Evolutionary conservation across 2,329 filamentous ascomycete genomes (phyloP).

Genomic region (Alternaria triticimaculans): DNA sequence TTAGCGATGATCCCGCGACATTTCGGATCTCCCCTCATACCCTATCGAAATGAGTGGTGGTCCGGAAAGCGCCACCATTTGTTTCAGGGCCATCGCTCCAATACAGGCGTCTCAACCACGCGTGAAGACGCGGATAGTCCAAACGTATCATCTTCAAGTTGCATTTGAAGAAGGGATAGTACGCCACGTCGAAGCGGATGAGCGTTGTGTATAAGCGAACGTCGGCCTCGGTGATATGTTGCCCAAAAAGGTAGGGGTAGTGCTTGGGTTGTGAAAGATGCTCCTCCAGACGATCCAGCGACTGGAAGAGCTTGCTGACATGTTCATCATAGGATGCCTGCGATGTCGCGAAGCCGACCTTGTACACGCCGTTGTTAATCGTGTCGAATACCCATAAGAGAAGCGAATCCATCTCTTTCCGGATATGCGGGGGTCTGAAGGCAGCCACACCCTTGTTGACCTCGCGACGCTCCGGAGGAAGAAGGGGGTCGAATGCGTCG

Average conservation of each 20-base stretch:
- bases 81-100: conserved; percentile 65
- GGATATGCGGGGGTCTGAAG: conserved; percentile 72
- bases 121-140: conserved; percentile 81
- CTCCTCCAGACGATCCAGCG: conserved; percentile 76
- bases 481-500: conserved; percentile 40
- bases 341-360: conserved; percentile 80
- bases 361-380: conserved; percentile 64
- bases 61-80: conserved; percentile 36
- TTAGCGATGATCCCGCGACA: conserved; percentile 2
- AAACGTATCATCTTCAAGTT: conserved; percentile 84
- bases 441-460: conserved; percentile 60
- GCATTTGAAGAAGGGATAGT: conserved; percentile 70
- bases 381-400: conserved; percentile 80
- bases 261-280: conserved; percentile 64
- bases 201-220: conserved; percentile 63
- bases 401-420: conserved; percentile 72
- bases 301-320: conserved; percentile 73
- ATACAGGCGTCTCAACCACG: conserved; percentile 82
- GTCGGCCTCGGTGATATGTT: conserved; percentile 58
- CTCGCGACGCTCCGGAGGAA: conserved; percentile 61
- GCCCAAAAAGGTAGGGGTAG: conserved; percentile 76
- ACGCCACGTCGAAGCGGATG: conserved; percentile 62
- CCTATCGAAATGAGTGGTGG: conserved; percentile 36
- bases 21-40: conserved; percentile 18
- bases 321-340: conserved; percentile 82